Base-by-base conservation (phyloP, 805 yeast species). In the Pichia cephalocereana region DNA sequence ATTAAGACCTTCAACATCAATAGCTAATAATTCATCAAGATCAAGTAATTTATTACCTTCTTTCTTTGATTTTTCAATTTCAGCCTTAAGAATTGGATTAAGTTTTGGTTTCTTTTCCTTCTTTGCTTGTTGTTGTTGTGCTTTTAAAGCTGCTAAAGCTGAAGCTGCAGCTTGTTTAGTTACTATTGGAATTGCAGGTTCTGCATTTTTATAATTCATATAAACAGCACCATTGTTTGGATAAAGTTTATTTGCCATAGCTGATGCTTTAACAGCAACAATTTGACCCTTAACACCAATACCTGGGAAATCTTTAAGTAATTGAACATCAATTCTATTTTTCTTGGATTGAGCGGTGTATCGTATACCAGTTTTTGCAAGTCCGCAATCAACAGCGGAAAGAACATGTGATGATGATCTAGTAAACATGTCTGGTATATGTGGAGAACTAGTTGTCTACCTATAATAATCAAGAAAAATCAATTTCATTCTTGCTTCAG, bases 161-260 rank as follows among this genome's bases (percentile, higher is more conserved):
- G 51, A 49, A 10, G 51, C 45, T 4, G 44, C 46, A 12, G 49
- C 53, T 5, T 52, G 52, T 18, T 52, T 49, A 10, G 56, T 51
- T 12, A 64, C 67, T 28, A 67, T 66, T 1, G 66, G 66, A 41
- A 67, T 66, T 17, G 50, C 53, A 23, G 70, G 68, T 47, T 54
- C 41, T 31, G 68, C 58, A 36, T 59, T 64, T n/a, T 53, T 51
- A 28, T 49, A 43, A 41, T 63, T 60, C 57, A 87, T 72, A 59
- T 87, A 89, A 18, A 78, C 75, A 4, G 96, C 96, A 41, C 87
- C 85, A 57, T 86, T 82, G 51, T 70, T 58, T 40, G 78, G 77
- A 57, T 87, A 87, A 48, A 89, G 73, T 56, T 69, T 77, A 66
- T 86, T 86, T 60, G 91, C 78, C 96, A 89, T 89, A 52, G 77